Evolutionary conservation across 75 land plant species (phyloP).

Genomic region (Selaginella moellendorffii): DNA sequence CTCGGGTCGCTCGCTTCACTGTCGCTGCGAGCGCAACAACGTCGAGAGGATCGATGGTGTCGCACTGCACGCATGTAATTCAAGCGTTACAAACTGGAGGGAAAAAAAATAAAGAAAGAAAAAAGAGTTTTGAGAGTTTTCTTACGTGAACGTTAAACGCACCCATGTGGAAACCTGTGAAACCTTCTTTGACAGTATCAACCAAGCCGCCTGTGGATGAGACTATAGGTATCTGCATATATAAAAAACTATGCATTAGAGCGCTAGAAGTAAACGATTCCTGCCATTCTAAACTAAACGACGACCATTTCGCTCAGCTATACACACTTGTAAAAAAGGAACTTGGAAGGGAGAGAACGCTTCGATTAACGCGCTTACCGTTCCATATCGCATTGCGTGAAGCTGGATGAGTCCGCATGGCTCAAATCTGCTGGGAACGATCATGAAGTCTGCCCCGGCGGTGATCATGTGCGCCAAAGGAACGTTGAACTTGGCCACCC

Average conservation of each 20-base stretch:
- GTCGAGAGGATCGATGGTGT: conserved; percentile 58
- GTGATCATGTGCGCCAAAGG: conserved; percentile 74
- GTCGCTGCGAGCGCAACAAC: conserved; percentile 32
- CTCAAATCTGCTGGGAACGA: conserved; percentile 81
- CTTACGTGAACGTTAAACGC: conserved; percentile 65
- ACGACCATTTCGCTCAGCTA: too few relatives aligned
- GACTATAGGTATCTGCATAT: conserved; percentile 42
- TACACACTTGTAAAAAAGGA: too few relatives aligned
- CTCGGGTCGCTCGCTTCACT: conserved; percentile 42
- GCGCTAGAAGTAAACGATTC: too few relatives aligned
- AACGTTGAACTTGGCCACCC: conserved; percentile 56
- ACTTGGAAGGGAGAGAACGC: too few relatives aligned
- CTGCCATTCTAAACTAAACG: too few relatives aligned
- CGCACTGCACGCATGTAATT: conserved; percentile 46
- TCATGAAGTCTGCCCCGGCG: conserved; percentile 62
- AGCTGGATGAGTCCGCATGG: conserved; percentile 93
- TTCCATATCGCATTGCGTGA: conserved; percentile 86
- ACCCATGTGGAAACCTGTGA: conserved; percentile 79
- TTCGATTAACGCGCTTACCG: too few relatives aligned
- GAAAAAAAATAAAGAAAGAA: background rate
- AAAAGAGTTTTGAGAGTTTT: background rate
- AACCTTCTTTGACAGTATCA: conserved; percentile 76
- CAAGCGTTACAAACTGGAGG: background rate
- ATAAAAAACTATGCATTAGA: too few relatives aligned
- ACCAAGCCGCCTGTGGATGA: conserved; percentile 79